Conservation (phyloP, 352 stramenopile genomes). For the Globisporangium barbulae region DNA sequence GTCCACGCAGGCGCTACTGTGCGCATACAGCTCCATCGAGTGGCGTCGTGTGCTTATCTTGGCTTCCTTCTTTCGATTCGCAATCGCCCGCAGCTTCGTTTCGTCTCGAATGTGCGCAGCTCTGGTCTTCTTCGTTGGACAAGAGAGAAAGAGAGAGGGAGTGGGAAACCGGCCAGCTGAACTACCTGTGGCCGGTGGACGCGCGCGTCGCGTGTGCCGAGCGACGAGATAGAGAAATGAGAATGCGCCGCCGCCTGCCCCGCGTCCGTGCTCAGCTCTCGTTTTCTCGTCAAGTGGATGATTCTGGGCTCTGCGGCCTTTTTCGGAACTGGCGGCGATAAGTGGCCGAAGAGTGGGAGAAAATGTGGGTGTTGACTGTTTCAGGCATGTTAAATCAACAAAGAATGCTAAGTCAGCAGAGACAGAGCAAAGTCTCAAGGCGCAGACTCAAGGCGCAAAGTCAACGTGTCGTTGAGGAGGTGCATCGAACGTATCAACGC, state of each 20-base stretch:
- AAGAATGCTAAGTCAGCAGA: too few species aligned
- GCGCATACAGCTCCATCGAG: constrained; percentile 11
- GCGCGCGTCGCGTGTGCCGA: not conserved
- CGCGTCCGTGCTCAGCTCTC: not conserved
- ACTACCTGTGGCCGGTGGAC: not conserved
- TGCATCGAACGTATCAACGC: too few species aligned
- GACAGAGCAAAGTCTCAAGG: too few species aligned
- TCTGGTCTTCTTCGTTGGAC: not conserved
- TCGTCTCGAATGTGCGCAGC: not conserved
- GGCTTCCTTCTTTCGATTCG: not conserved
- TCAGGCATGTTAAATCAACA: too few species aligned
- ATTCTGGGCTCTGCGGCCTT: constrained; percentile 1
- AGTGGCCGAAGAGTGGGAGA: constrained; percentile 10
- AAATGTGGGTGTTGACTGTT: too few species aligned
- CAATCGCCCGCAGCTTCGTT: not conserved
- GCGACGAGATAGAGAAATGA: not conserved
- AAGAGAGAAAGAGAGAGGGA: not conserved
- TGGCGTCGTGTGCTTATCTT: not conserved
- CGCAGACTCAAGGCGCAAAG: too few species aligned
- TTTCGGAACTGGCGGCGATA: constrained; percentile 4
- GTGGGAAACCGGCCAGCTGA: not conserved
- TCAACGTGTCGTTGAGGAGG: too few species aligned
- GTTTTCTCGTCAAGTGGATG: not conserved
- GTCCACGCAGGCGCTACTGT: constrained; percentile 13
- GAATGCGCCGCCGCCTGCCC: constrained; percentile 1